A percentile compares a stretch with the other conserved stretches of the same genome.
Conservation (phyloP, 2,329 filamentous ascomycete genomes). For the Pyrenophora graminea region DNA sequence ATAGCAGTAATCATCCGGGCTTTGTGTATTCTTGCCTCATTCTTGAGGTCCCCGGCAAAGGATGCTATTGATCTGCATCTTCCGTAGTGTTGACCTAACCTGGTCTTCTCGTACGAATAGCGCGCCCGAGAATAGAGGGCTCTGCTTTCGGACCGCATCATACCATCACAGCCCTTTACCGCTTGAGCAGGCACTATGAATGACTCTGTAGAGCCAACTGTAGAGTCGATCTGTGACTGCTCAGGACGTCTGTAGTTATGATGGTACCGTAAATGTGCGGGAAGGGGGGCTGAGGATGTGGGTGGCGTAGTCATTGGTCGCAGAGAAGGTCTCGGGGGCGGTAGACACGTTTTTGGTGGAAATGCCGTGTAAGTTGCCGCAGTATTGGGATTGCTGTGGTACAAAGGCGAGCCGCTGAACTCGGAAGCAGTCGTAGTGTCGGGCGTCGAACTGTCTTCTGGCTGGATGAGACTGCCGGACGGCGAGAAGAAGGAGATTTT, state of each 20-base stretch:
- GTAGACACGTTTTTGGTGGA: slow-evolving; percentile 12
- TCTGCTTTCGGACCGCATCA: slow-evolving; percentile 28
- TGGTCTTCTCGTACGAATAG: slow-evolving; percentile 5
- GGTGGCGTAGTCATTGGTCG: slow-evolving; percentile 30
- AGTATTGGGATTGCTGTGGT: slow-evolving; percentile 14
- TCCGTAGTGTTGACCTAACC: not conserved
- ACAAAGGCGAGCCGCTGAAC: slow-evolving; percentile 12
- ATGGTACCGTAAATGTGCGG: slow-evolving; percentile 27
- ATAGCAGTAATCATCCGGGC: slow-evolving; percentile 17
- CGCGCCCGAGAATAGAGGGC: slow-evolving; percentile 20
- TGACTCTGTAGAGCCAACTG: slow-evolving; percentile 14
- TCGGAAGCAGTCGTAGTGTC: slow-evolving; percentile 12
- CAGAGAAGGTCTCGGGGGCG: slow-evolving; percentile 23
- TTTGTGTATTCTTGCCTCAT: slow-evolving; percentile 20
- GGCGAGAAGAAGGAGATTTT: slow-evolving; percentile 42
- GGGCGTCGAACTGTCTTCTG: slow-evolving; percentile 23
- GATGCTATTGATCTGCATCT: slow-evolving; percentile 9
- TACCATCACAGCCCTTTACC: slow-evolving; percentile 37
- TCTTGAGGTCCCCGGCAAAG: slow-evolving; percentile 12
- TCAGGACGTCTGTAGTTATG: slow-evolving; percentile 25
- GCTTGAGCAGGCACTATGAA: slow-evolving; percentile 12
- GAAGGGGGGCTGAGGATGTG: slow-evolving; percentile 23
- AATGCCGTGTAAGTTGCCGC: slow-evolving; percentile 8
- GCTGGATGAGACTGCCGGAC: slow-evolving; percentile 42
- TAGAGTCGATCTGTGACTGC: slow-evolving; percentile 22